phyloP scores from a whole-genome alignment of 371 early-diverging fungal species.

The Phascolomyces articulosus region DNA sequence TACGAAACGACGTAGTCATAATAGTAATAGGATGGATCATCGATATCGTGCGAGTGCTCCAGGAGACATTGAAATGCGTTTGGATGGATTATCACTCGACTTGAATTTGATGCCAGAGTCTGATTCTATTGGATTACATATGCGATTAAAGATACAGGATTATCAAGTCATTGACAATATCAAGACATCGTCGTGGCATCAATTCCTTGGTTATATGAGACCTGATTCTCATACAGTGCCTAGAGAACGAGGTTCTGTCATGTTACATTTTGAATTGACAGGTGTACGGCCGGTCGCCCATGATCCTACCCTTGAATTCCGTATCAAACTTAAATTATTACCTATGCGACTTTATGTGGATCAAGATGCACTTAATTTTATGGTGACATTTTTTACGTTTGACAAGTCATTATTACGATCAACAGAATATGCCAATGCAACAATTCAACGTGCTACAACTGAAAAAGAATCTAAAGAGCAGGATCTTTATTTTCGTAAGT shows the following conservation, averaged over 20 bases:
- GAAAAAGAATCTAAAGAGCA: conserved; percentile 1
- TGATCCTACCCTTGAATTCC: conserved; percentile 59
- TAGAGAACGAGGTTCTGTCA: conserved; percentile 64
- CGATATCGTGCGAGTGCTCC: conserved; percentile 26
- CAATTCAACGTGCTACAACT: conserved; percentile 11
- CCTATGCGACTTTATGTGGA: conserved; percentile 91
- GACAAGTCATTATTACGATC: conserved; percentile 38
- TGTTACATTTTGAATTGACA: conserved; percentile 67
- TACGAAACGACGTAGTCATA: neutral
- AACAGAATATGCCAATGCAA: conserved; percentile 26
- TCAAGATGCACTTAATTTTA: conserved; percentile 90
- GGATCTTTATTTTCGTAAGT: conserved; percentile 69
- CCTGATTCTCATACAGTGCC: conserved; percentile 56
- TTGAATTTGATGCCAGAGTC: conserved; percentile 60
- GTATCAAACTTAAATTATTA: conserved; percentile 67
- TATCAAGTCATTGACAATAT: conserved; percentile 83
- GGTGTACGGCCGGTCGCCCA: conserved; percentile 64
- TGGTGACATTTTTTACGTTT: conserved; percentile 80
- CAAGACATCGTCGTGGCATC: conserved; percentile 75
- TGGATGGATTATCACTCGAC: conserved; percentile 54
- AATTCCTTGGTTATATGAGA: conserved; percentile 72
- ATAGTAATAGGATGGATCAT: neutral
- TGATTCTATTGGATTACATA: conserved; percentile 50
- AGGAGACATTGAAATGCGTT: conserved; percentile 61
- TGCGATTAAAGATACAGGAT: conserved; percentile 59